phyloP scores from a whole-genome alignment of 1,284 basidiomycete species.

The Uromyces viciae-fabae region DNA sequence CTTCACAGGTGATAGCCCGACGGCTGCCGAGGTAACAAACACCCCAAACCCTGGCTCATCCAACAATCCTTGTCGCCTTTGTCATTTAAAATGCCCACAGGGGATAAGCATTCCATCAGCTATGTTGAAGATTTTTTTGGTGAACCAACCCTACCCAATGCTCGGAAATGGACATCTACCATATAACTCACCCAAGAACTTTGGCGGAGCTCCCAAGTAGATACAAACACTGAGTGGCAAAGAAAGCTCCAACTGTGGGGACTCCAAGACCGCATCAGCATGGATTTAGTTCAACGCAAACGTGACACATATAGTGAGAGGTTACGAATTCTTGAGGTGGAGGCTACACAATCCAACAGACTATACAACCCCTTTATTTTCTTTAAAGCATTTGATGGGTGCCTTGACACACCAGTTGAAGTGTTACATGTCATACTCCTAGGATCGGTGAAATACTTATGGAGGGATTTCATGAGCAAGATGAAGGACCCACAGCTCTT shows the following conservation, averaged over 20 bases:
- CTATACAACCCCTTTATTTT: background rate
- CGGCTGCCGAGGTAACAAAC: background rate
- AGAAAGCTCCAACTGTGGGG: background rate
- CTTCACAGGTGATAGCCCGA: background rate
- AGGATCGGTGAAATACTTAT: background rate
- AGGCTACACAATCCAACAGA: background rate
- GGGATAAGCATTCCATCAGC: background rate
- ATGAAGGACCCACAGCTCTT: background rate
- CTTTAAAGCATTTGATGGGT: background rate
- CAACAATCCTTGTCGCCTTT: background rate
- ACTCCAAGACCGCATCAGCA: background rate
- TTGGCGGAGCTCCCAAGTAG: background rate
- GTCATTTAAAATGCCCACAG: background rate
- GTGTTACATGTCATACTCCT: background rate
- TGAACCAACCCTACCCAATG: background rate
- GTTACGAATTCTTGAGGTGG: background rate
- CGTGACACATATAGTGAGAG: background rate
- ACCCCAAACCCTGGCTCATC: background rate
- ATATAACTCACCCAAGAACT: background rate
- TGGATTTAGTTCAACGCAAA: background rate
- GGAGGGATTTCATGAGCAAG: background rate
- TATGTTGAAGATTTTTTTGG: background rate
- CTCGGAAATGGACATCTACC: background rate
- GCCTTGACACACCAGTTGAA: background rate
- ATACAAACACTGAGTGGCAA: background rate